Evolutionary conservation across 176 grass and related monocot genomes (phyloP), one percentile per base, ranked within the genome.

Genomic region (Raddia distichophylla): DNA sequence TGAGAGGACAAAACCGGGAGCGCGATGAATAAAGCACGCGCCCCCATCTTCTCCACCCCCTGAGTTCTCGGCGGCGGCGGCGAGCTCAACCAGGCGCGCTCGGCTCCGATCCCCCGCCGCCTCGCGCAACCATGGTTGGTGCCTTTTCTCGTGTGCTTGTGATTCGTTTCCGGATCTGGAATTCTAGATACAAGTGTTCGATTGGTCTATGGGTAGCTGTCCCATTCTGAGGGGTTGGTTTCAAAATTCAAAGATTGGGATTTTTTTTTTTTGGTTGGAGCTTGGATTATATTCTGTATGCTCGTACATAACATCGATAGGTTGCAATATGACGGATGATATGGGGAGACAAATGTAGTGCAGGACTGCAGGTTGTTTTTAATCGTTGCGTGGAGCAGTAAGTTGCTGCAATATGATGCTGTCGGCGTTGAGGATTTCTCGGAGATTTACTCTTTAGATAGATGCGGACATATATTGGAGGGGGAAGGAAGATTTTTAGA

Each of bases 51-150:
- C 51, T 53, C 35, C 6, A 15, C 18, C 45, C 34, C 34, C 63
- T 69, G 35, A 75, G 65, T 63, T 63, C 55, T 80, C 46, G 76
- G 46, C 87, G 76, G 78, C 70, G 84, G 86, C 60, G 64, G 7
- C 65, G 56, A 19, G 58, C 69, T 61, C 10, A 37, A n/a, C 60
- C 16, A 62, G 63, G 34, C 61, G 44, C 10, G 11, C 75, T 62
- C 45, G 16, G 56, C 82, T 71, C 70, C 16, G 35, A 10, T 80
- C 55, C 49, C 47, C 55, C 54, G 34, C 77, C 62, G 33, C 87
- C 68, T 42, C 47, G 2, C 27, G 44, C 87, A 18, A 32, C 87
- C 82, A 89, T 89, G 87, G 87, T 85, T 15, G 75, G 76, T 33
- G 3, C 18, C 62, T 19, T n/a, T 5, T 51, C n/a, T 0, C 43